phyloP scores from a whole-genome alignment of 164 flowering plant genomes.

The Berberis thunbergii region DNA sequence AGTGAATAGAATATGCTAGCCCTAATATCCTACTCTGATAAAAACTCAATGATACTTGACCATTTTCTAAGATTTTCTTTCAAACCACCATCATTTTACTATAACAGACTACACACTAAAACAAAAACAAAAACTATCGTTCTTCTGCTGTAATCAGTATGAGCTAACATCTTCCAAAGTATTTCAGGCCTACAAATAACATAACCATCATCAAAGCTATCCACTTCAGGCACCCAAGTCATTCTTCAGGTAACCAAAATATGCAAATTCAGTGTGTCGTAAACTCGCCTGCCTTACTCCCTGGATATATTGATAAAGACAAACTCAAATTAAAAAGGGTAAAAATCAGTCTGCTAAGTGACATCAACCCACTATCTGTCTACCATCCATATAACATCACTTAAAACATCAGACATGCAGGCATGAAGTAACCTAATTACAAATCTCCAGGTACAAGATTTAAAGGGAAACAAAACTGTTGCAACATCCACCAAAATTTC shows the following conservation, averaged over 20 bases:
- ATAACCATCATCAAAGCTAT: conserved; percentile 23
- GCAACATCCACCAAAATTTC: too few species aligned
- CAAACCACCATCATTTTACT: not conserved
- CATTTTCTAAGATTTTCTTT: too few species aligned
- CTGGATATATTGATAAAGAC: conserved; percentile 37
- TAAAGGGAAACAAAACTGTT: too few species aligned
- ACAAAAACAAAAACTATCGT: not conserved
- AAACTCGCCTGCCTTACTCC: conserved; percentile 26
- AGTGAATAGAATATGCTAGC: too few species aligned
- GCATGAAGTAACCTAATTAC: not conserved
- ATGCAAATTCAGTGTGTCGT: conserved; percentile 27
- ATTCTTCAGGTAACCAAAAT: conserved; percentile 30
- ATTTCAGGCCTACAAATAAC: conserved; percentile 13
- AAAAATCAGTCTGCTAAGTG: conserved; percentile 1
- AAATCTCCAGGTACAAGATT: too few species aligned
- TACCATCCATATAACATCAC: not conserved
- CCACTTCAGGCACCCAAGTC: conserved; percentile 24
- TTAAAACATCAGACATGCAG: not conserved
- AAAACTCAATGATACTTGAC: too few species aligned
- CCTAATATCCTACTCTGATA: too few species aligned
- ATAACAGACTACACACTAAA: not conserved
- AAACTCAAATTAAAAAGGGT: conserved; percentile 27
- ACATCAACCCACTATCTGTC: not conserved
- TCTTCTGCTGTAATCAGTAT: not conserved
- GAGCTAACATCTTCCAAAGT: conserved; percentile 1